Base-by-base conservation (phyloP, 306 rosid species). In the Citrullus mucosospermus region DNA sequence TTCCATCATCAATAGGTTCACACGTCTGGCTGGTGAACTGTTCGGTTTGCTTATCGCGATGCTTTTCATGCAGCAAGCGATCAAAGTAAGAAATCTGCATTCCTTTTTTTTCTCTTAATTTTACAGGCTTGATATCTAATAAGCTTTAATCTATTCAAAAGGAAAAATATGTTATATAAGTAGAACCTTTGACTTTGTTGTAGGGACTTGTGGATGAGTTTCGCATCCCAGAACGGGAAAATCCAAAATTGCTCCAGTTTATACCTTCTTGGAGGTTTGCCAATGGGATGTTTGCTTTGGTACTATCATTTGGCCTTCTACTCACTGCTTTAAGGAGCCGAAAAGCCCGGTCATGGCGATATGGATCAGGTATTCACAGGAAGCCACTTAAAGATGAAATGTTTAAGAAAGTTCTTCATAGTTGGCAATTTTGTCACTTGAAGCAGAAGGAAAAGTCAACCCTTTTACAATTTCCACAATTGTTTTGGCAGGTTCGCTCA, bases 1-100 rank as follows among this genome's bases (percentile, higher is more conserved):
- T 81, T 96, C 99, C 77, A 92, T 96, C 46, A 96, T 96, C 90
- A 96, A 89, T 78, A 82, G 99, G 81, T 96, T 96, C 83, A 96
- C 99, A 32, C 90, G 99, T 38, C 80, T 96, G 20, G 98, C 99
- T 0, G 99, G 99, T 34, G 99, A 96, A 80, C 81, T 96, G 79
- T 96, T 96, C 72, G 99, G 99, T 78, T 51, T 96, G 72, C 98
- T 96, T 17, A 96, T 96, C 54, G 97, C 99, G 10, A 92, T 96
- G 98, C 99, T 96, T 81, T 96, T 96, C 87, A 90, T 92, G 99
- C 99, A 96, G 76, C 97, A 96, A 85, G 93, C 99, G 15, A 79
- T 96, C 71, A 91, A 89, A 85, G 99, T 95, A 87, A 84, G 85
- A 76, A 62, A 16, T 43, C 44, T 39, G 48, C 48, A 14, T 75